Base-by-base conservation (phyloP, 2,329 filamentous ascomycete species). In the Scolecobasidium constrictum region DNA sequence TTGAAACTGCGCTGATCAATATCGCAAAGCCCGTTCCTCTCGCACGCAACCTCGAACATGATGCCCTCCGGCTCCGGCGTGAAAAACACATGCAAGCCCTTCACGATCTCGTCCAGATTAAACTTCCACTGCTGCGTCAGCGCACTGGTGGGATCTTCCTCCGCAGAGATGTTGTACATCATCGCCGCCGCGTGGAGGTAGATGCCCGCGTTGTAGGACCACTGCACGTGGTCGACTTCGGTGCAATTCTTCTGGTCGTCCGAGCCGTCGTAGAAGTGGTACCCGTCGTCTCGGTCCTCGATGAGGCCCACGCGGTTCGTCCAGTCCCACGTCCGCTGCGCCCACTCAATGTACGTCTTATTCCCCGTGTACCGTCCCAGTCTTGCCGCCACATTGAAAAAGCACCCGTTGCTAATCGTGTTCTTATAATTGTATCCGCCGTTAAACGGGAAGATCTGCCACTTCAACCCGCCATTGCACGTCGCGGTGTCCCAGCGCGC, bases 321-420 rank as follows among this genome's bases (percentile, higher is more conserved):
- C 60, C 60, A 63, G 43, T 61, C 52, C 52, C 53, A 63, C 39
- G 51, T 52, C 36, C 48, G 52, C 37, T 60, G 56, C 1, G 71
- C 71, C 81, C 81, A 86, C 51, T 85, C 72, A 63, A 66, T 48
- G 52, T 84, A 84, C 0, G 74, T 81, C 40, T 47, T 20, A 48
- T 64, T 63, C 20, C 57, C 58, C 4, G 61, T 63, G 47, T 54
- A 64, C 16, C 51, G 46, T 7, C 53, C 53, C 5, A 64, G 52
- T 13, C 60, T 54, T 6, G 68, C 59, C 4, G 66, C 65, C 12
- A 73, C 52, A 44, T 72, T 64, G 54, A 73, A 72, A 49, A 71
- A 67, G 35, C 65, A 63, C 16, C 66, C 69, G 45, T 73, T 72
- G 4, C 68, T 68, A 43, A 73, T 71, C 26, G 63, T 62, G 21